phyloP scores from a whole-genome alignment of 495 filamentous ascomycete genomes.

The Neurospora sp. region DNA sequence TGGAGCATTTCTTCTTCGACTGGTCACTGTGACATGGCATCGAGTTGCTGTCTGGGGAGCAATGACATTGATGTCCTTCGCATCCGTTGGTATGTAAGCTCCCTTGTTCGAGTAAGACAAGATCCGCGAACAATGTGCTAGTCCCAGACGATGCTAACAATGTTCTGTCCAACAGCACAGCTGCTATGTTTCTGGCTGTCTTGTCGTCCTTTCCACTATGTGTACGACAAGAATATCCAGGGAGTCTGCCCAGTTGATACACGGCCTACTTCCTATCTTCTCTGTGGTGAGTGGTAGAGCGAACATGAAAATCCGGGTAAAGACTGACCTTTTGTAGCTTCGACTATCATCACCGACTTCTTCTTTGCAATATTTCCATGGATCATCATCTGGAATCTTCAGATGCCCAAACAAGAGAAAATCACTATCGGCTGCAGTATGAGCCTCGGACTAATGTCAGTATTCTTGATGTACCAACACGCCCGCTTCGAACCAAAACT shows the following conservation, averaged over 20 bases:
- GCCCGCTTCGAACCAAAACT: neutral
- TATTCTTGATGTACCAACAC: neutral
- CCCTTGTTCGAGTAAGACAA: neutral
- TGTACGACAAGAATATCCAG: slow-evolving; percentile 11
- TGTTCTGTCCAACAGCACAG: slow-evolving; percentile 12
- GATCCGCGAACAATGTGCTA: neutral
- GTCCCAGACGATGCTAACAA: neutral
- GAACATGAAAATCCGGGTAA: neutral
- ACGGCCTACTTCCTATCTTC: slow-evolving; percentile 12
- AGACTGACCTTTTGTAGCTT: slow-evolving; percentile 1
- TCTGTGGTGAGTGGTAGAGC: slow-evolving; percentile 4
- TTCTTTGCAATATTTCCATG: slow-evolving; percentile 37
- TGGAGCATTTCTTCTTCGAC: slow-evolving; percentile 20
- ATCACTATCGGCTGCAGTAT: slow-evolving; percentile 36
- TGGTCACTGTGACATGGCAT: slow-evolving; percentile 23
- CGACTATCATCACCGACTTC: slow-evolving; percentile 30
- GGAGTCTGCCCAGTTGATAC: slow-evolving; percentile 14
- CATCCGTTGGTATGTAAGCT: slow-evolving; percentile 10
- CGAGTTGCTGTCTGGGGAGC: slow-evolving; percentile 22
- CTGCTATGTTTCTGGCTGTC: slow-evolving; percentile 18
- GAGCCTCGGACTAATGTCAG: slow-evolving; percentile 41
- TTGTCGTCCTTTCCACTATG: slow-evolving; percentile 11
- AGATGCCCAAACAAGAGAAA: slow-evolving; percentile 37
- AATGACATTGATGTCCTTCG: slow-evolving; percentile 9
- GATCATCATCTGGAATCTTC: slow-evolving; percentile 37